These are phyloP conservation scores for Camelina neglecta DNA, from an alignment of 345 rosid species.

Conservation along the genomic window DNA sequence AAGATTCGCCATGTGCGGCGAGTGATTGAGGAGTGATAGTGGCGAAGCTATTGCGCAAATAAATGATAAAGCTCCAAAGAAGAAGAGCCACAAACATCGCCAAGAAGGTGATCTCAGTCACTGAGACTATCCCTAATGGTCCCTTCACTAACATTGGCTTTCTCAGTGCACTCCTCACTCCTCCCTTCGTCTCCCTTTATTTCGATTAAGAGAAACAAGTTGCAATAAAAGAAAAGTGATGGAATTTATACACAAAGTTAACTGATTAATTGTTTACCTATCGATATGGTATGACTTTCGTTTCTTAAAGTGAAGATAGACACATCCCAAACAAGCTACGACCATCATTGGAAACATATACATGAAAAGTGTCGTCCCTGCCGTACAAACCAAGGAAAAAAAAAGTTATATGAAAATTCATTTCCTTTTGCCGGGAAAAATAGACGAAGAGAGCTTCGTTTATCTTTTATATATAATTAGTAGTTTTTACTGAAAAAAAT, in stretches of 20 bases:
- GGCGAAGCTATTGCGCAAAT: slow-evolving; percentile 52
- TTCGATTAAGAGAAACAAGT: not conserved
- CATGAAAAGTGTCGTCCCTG: slow-evolving; percentile 58
- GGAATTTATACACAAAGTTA: not conserved
- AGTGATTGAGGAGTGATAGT: slow-evolving; percentile 50
- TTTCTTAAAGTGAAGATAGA: slow-evolving; percentile 59
- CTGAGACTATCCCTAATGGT: slow-evolving; percentile 82
- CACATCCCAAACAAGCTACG: slow-evolving; percentile 59
- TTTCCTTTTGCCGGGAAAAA: not conserved
- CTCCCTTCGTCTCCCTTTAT: slow-evolving; percentile 33
- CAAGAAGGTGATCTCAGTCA: slow-evolving; percentile 63
- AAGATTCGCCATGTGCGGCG: slow-evolving; percentile 44
- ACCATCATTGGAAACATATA: slow-evolving; percentile 66
- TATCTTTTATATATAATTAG: not conserved
- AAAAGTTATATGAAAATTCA: not conserved
- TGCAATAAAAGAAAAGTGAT: not conserved
- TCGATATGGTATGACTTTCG: slow-evolving; percentile 18
- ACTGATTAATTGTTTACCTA: slow-evolving; percentile 14
- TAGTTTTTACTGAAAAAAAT: not conserved
- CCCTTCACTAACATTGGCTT: slow-evolving; percentile 76
- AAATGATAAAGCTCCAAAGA: slow-evolving; percentile 60
- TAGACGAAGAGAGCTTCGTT: not conserved
- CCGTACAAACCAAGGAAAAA: slow-evolving; percentile 3
- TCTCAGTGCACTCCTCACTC: slow-evolving; percentile 42
- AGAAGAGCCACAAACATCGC: slow-evolving; percentile 71